Conservation (phyloP, 2,329 filamentous ascomycete genomes). For the Eurotiales sp. region DNA sequence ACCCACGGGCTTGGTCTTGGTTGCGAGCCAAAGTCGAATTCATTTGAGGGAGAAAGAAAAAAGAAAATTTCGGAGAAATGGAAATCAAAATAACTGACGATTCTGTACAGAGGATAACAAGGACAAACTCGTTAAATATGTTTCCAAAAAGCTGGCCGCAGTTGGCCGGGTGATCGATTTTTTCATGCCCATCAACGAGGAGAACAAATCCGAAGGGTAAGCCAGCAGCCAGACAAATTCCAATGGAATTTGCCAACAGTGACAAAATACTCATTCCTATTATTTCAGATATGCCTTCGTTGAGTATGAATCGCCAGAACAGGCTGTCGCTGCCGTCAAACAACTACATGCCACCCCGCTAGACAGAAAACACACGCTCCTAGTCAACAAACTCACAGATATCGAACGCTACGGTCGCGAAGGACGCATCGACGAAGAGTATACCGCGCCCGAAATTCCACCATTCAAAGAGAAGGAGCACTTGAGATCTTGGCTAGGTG, state of each 20-base stretch:
- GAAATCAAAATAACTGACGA: not conserved
- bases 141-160: conserved; percentile 85
- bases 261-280: conserved; percentile 9
- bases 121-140: conserved; percentile 91
- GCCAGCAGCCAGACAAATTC: no score
- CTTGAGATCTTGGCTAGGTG: conserved; percentile 86
- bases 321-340: conserved; percentile 85
- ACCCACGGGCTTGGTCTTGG: not conserved
- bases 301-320: conserved; percentile 85
- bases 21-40: not conserved
- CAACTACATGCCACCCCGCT: conserved; percentile 80
- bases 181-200: conserved; percentile 88
- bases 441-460: conserved; percentile 74
- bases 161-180: conserved; percentile 86
- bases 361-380: conserved; percentile 93
- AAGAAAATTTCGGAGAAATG: no score
- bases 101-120: conserved; percentile 70
- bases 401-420: conserved; percentile 95
- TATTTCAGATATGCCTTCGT: conserved; percentile 82
- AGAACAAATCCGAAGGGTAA: conserved; percentile 82
- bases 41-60: no score
- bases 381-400: conserved; percentile 97
- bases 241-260: no score
- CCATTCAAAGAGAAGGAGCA: conserved; percentile 91
- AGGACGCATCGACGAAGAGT: conserved; percentile 88